A percentile compares a stretch with the other conserved stretches of the same genome.
Conservation (phyloP, 768 basidiomycete genomes). For the Kwoniella heveanensis region DNA sequence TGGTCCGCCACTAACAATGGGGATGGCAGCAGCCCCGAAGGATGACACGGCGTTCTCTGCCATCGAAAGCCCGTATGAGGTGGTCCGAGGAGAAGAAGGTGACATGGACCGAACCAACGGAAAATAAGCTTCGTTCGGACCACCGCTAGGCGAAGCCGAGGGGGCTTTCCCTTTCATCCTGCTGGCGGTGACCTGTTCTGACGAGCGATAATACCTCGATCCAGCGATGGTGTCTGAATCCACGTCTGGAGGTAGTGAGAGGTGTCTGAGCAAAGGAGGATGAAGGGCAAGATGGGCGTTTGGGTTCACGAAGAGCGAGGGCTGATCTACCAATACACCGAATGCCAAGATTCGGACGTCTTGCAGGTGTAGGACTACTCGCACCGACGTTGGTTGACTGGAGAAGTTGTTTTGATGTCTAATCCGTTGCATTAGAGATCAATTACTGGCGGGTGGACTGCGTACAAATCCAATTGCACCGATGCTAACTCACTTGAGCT, state of each 20-base stretch:
- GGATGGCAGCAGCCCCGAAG: background rate
- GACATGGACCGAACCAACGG: conserved; percentile 36
- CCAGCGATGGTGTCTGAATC: conserved; percentile 3
- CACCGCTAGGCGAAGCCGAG: background rate
- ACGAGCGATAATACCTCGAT: conserved; percentile 12
- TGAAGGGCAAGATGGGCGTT: conserved; percentile 53
- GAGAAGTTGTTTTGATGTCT: conserved; percentile 53
- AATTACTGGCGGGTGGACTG: no score
- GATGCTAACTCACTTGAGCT: conserved; percentile 43
- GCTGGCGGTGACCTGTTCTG: background rate
- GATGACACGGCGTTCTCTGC: background rate
- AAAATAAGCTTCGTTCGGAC: conserved; percentile 41
- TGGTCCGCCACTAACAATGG: background rate
- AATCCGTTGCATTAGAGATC: no score
- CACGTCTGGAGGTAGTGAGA: conserved; percentile 8
- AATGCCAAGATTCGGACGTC: conserved; percentile 50
- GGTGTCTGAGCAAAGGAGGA: conserved; percentile 44
- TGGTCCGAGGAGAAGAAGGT: conserved; percentile 28
- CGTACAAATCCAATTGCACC: background rate
- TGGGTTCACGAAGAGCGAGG: conserved; percentile 50
- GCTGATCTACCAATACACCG: conserved; percentile 40
- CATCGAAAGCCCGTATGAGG: conserved; percentile 22
- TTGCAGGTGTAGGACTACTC: conserved; percentile 45
- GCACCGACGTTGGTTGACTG: conserved; percentile 39
- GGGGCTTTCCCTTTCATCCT: conserved; percentile 1